These are phyloP conservation scores for Aspergillus niger DNA, from an alignment of 2,329 filamentous ascomycete genomes.

Conservation along the genomic window DNA sequence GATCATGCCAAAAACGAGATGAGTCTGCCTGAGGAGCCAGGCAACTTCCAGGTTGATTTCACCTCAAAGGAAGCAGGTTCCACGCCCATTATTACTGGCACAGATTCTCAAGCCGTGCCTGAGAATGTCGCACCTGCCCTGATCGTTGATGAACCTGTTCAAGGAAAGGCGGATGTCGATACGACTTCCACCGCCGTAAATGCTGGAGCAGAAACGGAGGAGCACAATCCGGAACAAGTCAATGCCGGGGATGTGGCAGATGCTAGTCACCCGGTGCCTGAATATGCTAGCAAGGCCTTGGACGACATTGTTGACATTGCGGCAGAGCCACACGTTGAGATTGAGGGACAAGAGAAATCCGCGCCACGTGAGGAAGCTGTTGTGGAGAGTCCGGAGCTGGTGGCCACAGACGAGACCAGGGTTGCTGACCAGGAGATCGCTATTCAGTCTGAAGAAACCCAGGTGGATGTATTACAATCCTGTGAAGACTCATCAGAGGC, in stretches of 20 bases:
- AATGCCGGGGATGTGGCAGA: background rate
- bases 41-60: too few species aligned
- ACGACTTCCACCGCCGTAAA: background rate
- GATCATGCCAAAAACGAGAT: background rate
- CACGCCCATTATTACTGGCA: background rate
- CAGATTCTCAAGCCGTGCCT: background rate
- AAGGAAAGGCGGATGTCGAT: background rate
- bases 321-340: background rate
- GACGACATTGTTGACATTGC: background rate
- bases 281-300: background rate
- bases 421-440: background rate
- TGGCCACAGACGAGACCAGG: background rate
- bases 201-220: background rate
- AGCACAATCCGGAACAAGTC: background rate
- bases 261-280: background rate
- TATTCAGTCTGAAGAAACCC: background rate
- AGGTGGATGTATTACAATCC: background rate
- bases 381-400: background rate
- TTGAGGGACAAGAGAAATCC: background rate
- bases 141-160: background rate
- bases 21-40: background rate
- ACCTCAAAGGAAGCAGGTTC: background rate
- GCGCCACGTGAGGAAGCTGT: background rate
- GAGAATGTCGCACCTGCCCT: background rate
- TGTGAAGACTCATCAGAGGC: background rate